These are phyloP conservation scores for Stenocarpella maydis DNA, from an alignment of 2,329 filamentous ascomycete genomes.

Conservation along the genomic window DNA sequence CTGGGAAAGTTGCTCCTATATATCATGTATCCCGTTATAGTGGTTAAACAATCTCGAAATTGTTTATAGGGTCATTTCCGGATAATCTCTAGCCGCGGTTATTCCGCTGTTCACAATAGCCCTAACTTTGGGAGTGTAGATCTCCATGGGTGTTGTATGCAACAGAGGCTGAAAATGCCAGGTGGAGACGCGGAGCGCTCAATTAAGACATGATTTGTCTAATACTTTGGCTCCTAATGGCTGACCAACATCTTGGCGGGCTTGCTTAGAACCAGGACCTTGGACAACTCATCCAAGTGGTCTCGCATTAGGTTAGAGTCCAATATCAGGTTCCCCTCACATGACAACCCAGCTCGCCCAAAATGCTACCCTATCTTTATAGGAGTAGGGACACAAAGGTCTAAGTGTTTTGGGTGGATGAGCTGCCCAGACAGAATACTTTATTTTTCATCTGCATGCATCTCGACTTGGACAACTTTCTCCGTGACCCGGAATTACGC, in stretches of 20 bases:
- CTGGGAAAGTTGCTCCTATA: background rate
- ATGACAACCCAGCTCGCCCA: background rate
- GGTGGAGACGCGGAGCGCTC: constrained; percentile 7
- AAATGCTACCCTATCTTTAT: background rate
- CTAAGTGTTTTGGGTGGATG: background rate
- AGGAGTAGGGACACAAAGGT: background rate
- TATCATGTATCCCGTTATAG: background rate
- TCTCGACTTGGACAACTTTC: background rate
- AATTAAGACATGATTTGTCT: background rate
- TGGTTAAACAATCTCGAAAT: constrained; percentile 6
- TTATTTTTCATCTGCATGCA: background rate
- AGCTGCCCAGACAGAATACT: background rate
- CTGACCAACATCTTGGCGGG: constrained; percentile 1
- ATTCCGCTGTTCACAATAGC: background rate
- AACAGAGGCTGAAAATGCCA: constrained; percentile 8
- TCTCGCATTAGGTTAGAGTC: background rate
- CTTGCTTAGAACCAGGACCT: background rate
- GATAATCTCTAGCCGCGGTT: constrained; percentile 4
- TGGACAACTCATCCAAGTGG: background rate
- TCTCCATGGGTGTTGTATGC: background rate
- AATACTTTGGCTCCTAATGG: constrained; percentile 17
- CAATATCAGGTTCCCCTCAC: background rate
- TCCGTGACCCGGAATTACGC: background rate
- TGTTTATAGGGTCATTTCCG: background rate
- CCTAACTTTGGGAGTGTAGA: background rate